Evolutionary conservation across 2,329 filamentous ascomycete genomes (phyloP).

Genomic region (Fusarium verticillioides): DNA sequence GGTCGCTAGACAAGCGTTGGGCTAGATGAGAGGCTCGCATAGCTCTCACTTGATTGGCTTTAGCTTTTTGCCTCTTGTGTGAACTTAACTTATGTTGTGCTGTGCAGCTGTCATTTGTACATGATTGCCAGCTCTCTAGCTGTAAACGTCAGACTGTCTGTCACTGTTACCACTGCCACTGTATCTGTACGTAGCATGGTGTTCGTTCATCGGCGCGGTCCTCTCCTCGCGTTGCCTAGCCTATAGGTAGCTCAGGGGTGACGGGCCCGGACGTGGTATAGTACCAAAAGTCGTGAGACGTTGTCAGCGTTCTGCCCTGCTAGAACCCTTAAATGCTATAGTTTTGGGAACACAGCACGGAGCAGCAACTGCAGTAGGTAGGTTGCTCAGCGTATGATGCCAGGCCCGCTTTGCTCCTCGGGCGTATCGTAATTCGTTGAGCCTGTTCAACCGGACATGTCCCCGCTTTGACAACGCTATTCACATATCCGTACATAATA

Average conservation of each 20-base stretch:
- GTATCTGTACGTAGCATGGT: constrained; percentile 8
- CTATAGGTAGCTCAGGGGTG: constrained; percentile 37
- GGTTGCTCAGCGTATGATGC: constrained; percentile 15
- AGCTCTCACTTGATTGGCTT: constrained; percentile 15
- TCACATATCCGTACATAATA: constrained; percentile 22
- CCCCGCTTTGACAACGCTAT: constrained; percentile 24
- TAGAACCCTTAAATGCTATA: constrained; percentile 26
- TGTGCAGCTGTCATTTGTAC: constrained; percentile 29
- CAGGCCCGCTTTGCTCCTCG: constrained; percentile 15
- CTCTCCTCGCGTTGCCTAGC: constrained; percentile 26
- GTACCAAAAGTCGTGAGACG: constrained; percentile 38
- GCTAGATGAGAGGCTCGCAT: constrained; percentile 5
- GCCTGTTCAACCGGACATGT: not conserved
- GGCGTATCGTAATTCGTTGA: constrained; percentile 15
- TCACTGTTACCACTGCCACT: not conserved
- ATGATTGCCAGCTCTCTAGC: constrained; percentile 29
- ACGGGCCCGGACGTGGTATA: constrained; percentile 30
- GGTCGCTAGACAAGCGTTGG: constrained; percentile 19
- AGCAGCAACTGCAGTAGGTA: constrained; percentile 20
- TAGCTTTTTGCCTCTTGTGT: not conserved
- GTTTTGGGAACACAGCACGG: constrained; percentile 10
- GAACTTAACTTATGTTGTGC: constrained; percentile 13
- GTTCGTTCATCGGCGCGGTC: constrained; percentile 30
- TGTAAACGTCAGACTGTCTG: constrained; percentile 25
- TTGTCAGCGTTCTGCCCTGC: constrained; percentile 34